Base-by-base conservation (phyloP, 1,139 yeast species). In the Candida sojae region DNA sequence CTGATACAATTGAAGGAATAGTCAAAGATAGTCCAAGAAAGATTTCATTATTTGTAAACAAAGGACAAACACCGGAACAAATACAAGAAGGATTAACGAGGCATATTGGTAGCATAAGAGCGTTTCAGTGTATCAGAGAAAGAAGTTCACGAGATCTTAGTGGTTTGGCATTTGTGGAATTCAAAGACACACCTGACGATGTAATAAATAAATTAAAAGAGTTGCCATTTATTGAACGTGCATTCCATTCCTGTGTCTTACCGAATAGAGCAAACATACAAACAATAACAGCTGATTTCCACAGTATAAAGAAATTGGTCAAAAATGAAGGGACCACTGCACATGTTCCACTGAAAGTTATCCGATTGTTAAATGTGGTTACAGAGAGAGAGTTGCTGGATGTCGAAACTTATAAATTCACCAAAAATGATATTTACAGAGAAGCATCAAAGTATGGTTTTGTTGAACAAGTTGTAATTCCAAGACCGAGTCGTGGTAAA, bases 341-440 rank as follows among this genome's bases (percentile, higher is more conserved):
- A 2, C 81, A 75, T 47, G 66, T 70, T 3, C 66, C 65, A 45
- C 80, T 89, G 58, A 75, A 66, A 10, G 91, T 87, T 0, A 63
- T 91, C 26, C 83, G 86, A 53, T 64, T 91, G 10, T 65, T 88
- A 42, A 91, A 91, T 58, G 70, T 83, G 37, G 78, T 88, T 0
- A 77, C 86, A 1, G 79, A 86, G 1, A 81, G 80, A 47, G 96
- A 89, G 51, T 66, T 87, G 46, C 67, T 75, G 23, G 82, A 83
- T 45, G 81, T 78, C 43, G 65, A 63, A 0, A 79, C 73, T 43
- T 80, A 73, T 51, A 66, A 73, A 13, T 83, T 81, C 47, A 71
- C 86, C 25, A 38, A 39, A 10, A 32, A 44, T 30, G 48, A 44
- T n/a, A 75, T 90, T 28, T 54, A 60, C 11, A 63, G 64, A 4